Evolutionary conservation across 345 rosid genomes (phyloP), one percentile per base, ranked within the genome.

Genomic region (Murraya paniculata): DNA sequence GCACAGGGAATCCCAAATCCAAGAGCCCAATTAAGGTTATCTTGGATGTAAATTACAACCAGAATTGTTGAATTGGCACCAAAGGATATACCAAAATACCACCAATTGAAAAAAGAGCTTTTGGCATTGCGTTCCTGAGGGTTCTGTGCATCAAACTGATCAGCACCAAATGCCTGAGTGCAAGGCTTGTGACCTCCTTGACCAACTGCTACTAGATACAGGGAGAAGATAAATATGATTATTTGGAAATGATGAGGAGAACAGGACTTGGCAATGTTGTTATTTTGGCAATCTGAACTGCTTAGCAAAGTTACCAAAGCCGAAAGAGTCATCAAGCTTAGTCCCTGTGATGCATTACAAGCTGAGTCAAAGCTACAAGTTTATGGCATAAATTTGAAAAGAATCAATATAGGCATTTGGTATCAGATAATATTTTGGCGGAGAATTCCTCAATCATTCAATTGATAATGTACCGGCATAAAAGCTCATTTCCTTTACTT

Each of bases 161-260:
- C 91, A 38, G 91, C 91, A 62, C 91, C 91, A 36, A 89, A 89
- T n/a, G 90, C 88, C 45, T 84, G 82, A 25, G 87, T 88, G 41
- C 91, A 89, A 7, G 91, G 91, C 60, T 88, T 87, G 83, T 87
- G 88, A 50, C 89, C 90, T 1, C 87, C 91, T 67, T 88, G 83
- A 11, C 85, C 91, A 62, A 85, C 50, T 4, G 90, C 91, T 72
- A 82, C 85, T 7, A 89, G 77, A 6, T 84, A 80, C 9, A 89
- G 82, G 8, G 88, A 89, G 31, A 68, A 75, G 66, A 80, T 82
- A 58, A 83, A 80, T 73, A 80, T 31, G n/a, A 84, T 30, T 9
- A 82, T 77, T 27, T 81, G 80, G 55, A 84, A 31, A 57, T 77
- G 66, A 30, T 81, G 78, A 21, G 76, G 73, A 7, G 57, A 53